These are phyloP conservation scores for Mycena rebaudengoi DNA, from an alignment of 768 basidiomycete genomes.

Conservation along the genomic window DNA sequence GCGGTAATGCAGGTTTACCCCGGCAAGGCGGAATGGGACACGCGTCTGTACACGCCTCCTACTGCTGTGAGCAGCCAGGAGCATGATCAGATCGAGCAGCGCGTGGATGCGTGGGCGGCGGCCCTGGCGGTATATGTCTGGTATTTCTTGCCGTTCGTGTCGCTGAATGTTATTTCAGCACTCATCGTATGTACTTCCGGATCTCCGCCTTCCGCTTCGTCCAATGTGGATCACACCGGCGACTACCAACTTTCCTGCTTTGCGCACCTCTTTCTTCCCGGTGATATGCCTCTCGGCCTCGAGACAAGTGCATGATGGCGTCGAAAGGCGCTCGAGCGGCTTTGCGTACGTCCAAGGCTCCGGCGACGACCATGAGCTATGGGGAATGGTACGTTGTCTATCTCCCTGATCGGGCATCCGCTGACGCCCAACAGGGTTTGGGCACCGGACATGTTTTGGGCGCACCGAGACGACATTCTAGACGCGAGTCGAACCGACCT, in stretches of 20 bases:
- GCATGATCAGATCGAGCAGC: constrained; percentile 76
- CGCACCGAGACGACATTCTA: constrained; percentile 58
- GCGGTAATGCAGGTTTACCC: constrained; percentile 53
- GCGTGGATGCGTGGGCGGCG: constrained; percentile 74
- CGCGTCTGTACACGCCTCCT: constrained; percentile 73
- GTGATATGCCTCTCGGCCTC: constrained; percentile 91
- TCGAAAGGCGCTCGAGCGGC: constrained; percentile 69
- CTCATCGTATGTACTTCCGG: constrained; percentile 76
- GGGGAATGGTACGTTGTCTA: constrained; percentile 68
- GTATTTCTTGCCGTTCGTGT: too few species aligned
- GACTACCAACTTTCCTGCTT: constrained; percentile 58
- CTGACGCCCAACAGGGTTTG: constrained; percentile 64
- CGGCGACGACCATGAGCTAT: constrained; percentile 94
- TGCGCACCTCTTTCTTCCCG: constrained; percentile 59
- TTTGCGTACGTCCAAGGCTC: constrained; percentile 93
- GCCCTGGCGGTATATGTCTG: constrained; percentile 67
- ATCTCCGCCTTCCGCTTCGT: constrained; percentile 70
- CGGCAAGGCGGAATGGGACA: constrained; percentile 56
- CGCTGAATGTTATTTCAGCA: constrained; percentile 46
- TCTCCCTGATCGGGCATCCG: neutral
- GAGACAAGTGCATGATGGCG: constrained; percentile 65
- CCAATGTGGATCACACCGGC: constrained; percentile 91
- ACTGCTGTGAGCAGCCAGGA: constrained; percentile 77
- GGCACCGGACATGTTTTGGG: constrained; percentile 81
- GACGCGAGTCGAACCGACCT: constrained; percentile 57